Evolutionary conservation across 805 yeast species (phyloP), one percentile per base, ranked within the genome.

Genomic region (Komagataella pseudopastoris): DNA sequence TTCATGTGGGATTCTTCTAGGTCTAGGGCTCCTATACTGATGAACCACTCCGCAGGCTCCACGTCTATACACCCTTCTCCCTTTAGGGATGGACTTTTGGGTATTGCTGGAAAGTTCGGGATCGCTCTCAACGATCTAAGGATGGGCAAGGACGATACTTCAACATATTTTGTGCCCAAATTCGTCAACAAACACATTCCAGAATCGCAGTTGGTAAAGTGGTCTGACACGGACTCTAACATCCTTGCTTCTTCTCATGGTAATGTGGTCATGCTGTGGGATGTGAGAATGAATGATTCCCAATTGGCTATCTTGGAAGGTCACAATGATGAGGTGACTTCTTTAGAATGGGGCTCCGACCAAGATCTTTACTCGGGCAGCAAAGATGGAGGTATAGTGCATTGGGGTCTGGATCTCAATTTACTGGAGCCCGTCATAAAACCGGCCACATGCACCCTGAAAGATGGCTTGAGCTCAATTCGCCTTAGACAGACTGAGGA

Each of bases 1-100:
- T 89, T 86, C 61, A 65, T 83, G 49, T 89, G 96, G 91, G 89
- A 89, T 53, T 64, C 81, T 10, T 71, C 74, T 56, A 69, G 83
- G 60, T 71, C 81, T 49, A 74, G 81, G 60, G 59, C 68, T 18
- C 95, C 95, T 3, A 63, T 78, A 8, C 63, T 78, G 49, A 78
- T 80, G 51, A 71, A 78, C 43, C 72, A 71, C 47, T 68, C 76
- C 17, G 63, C 70, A 1, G 86, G 87, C 0, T 61, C 82, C 2
- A 58, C 66, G 10, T 66, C 71, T 47, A 75, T 83, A 52, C 83
- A 81, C 56, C 62, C 75, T 24, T 73, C 77, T 45, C 61, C 72
- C 4, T 58, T 66, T 49, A 63, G 76, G 47, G 72, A 71, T 56
- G 78, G 81, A 22, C 66, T 83, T 20, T 59, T 82, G 51, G 84